These are phyloP conservation scores for Pseudonectria buxi DNA, from an alignment of 2,329 filamentous ascomycete species.

Conservation along the genomic window DNA sequence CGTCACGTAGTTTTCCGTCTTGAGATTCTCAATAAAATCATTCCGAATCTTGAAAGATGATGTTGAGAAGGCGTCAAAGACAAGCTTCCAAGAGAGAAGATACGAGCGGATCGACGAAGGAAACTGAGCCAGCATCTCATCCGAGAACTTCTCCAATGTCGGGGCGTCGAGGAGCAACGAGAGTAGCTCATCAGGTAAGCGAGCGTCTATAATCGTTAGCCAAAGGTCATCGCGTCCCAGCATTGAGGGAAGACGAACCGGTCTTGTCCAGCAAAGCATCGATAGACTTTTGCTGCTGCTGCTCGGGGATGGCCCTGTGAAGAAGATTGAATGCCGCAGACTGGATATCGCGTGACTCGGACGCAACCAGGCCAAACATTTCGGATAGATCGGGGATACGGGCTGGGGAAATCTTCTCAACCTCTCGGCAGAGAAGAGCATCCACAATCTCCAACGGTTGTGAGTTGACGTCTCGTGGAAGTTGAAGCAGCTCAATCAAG, in stretches of 20 bases:
- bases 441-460: constrained; percentile 72
- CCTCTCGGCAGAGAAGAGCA: constrained; percentile 61
- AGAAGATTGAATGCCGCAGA: constrained; percentile 74
- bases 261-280: constrained; percentile 67
- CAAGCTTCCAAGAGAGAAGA: constrained; percentile 78
- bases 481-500: constrained; percentile 57
- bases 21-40: constrained; percentile 74
- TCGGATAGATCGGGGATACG: constrained; percentile 58
- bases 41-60: constrained; percentile 76
- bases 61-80: constrained; percentile 77
- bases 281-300: constrained; percentile 76
- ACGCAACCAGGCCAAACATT: constrained; percentile 69
- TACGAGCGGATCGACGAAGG: constrained; percentile 70
- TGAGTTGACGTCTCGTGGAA: constrained; percentile 39
- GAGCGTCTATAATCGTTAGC: constrained; percentile 42
- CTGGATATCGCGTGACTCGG: constrained; percentile 68
- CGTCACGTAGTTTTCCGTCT: constrained; percentile 60
- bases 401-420: constrained; percentile 56
- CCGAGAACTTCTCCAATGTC: constrained; percentile 58
- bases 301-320: constrained; percentile 68
- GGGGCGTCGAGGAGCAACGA: constrained; percentile 77
- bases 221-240: rapidly evolving
- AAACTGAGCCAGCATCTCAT: constrained; percentile 60
- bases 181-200: constrained; percentile 75
- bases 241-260: constrained; percentile 24